These are phyloP conservation scores for Acanthamoeba sp. DNA, from an alignment of 208 protist genomes.

Conservation along the genomic window DNA sequence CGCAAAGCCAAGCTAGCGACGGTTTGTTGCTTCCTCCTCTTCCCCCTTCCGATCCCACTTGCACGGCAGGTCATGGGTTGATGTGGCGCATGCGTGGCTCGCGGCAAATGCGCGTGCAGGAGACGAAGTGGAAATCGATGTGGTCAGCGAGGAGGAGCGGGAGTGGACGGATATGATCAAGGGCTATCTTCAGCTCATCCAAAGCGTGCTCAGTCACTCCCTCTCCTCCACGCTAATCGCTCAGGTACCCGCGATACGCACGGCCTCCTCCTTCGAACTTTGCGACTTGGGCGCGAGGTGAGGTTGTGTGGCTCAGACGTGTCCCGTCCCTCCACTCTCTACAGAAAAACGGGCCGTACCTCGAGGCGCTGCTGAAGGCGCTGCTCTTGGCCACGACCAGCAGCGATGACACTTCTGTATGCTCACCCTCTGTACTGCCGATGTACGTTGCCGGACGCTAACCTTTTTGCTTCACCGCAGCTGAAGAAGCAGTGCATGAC, in stretches of 20 bases:
- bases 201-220: neutral
- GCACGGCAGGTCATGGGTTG: too few relatives aligned
- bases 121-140: neutral
- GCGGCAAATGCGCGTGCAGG: too few relatives aligned
- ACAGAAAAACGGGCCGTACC: constrained; percentile 11
- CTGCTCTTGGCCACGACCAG: neutral
- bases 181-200: neutral
- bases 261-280: too few relatives aligned
- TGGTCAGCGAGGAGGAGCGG: constrained; percentile 48
- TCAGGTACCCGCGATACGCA: constrained; percentile 1
- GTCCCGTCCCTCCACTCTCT: neutral
- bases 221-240: neutral
- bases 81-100: too few relatives aligned
- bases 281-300: too few relatives aligned
- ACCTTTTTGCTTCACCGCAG: neutral
- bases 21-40: neutral
- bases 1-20: neutral
- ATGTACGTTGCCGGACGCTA: neutral
- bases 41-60: neutral
- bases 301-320: too few relatives aligned
- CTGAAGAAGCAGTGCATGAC: constrained; percentile 11
- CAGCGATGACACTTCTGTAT: constrained; percentile 22
- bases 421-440: neutral
- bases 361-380: constrained; percentile 48
- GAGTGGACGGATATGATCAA: constrained; percentile 46